phyloP scores from a whole-genome alignment of 768 basidiomycete genomes.

The Roridomyces roridus region DNA sequence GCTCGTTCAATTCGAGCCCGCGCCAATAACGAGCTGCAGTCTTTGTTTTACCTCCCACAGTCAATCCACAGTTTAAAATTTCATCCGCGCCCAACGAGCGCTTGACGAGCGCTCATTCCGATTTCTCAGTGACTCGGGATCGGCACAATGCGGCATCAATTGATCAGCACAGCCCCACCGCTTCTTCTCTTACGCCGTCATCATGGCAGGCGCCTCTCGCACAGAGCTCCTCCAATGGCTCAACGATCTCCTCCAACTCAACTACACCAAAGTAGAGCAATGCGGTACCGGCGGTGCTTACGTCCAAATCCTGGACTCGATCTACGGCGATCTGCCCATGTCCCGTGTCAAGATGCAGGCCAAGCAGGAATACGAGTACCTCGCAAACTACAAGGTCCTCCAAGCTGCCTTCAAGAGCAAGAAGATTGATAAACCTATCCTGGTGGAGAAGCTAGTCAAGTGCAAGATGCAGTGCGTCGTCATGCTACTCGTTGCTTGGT shows the following conservation, averaged over 20 bases:
- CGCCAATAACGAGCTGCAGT: too few relatives aligned
- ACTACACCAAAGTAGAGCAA: slow-evolving; percentile 82
- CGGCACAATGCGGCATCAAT: too few relatives aligned
- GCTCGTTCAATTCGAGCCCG: too few relatives aligned
- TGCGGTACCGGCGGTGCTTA: slow-evolving; percentile 75
- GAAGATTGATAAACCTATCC: slow-evolving; percentile 98
- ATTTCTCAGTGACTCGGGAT: too few relatives aligned
- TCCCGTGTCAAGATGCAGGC: slow-evolving; percentile 93
- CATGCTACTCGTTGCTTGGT: not conserved
- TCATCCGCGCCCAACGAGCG: too few relatives aligned
- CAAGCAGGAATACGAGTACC: slow-evolving; percentile 93
- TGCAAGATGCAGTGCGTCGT: slow-evolving; percentile 97
- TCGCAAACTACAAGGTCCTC: slow-evolving; percentile 95
- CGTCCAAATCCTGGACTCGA: slow-evolving; percentile 93
- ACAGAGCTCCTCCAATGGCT: slow-evolving; percentile 92
- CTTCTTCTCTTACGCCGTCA: not conserved
- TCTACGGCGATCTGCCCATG: slow-evolving; percentile 94
- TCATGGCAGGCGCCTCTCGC: slow-evolving; percentile 71
- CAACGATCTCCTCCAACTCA: slow-evolving; percentile 90
- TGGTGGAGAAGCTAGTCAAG: slow-evolving; percentile 91
- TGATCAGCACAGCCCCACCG: not conserved
- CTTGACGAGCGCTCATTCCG: too few relatives aligned
- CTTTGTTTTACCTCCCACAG: too few relatives aligned
- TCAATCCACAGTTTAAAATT: too few relatives aligned
- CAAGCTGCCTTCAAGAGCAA: slow-evolving; percentile 92